Evolutionary conservation across 129 eudicot genomes (phyloP).

Genomic region (Sambucus nigra): DNA sequence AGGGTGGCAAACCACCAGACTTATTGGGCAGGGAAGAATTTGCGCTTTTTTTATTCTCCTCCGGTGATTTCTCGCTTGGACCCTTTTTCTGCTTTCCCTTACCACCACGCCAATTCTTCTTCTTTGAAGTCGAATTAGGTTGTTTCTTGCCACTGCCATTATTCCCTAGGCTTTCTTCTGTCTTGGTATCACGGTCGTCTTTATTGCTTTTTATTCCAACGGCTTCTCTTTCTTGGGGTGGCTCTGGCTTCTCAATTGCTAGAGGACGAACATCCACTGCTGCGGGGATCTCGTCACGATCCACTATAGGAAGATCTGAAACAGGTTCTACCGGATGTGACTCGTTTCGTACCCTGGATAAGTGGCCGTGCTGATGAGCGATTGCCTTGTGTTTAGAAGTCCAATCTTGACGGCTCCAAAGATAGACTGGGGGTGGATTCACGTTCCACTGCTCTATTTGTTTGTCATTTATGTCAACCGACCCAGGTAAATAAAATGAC

Average conservation of each 20-base stretch:
- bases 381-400: slow-evolving; percentile 42
- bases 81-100: slow-evolving; percentile 10
- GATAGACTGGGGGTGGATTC: slow-evolving; percentile 51
- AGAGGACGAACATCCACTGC: slow-evolving; percentile 6
- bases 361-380: slow-evolving; percentile 50
- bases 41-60: slow-evolving; percentile 2
- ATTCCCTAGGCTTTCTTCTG: slow-evolving; percentile 15
- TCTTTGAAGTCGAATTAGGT: slow-evolving; percentile 15
- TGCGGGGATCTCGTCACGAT: not conserved
- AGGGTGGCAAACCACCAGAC: not conserved
- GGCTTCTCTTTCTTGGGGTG: slow-evolving; percentile 7
- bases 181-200: slow-evolving; percentile 4
- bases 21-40: not conserved
- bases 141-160: not conserved
- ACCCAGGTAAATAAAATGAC: slow-evolving; percentile 91
- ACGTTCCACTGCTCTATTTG: slow-evolving; percentile 69
- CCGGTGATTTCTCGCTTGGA: not conserved
- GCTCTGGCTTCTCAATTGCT: slow-evolving; percentile 6
- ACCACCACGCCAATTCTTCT: slow-evolving; percentile 11
- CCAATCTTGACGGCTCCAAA: slow-evolving; percentile 65
- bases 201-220: slow-evolving; percentile 15
- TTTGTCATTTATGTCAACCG: slow-evolving; percentile 55
- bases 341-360: slow-evolving; percentile 8
- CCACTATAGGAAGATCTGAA: slow-evolving; percentile 9
- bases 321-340: not conserved